A percentile compares a stretch with the other conserved stretches of the same genome.
phyloP scores from a whole-genome alignment of 2,329 filamentous ascomycete genomes.

The Metarhizium rileyi region DNA sequence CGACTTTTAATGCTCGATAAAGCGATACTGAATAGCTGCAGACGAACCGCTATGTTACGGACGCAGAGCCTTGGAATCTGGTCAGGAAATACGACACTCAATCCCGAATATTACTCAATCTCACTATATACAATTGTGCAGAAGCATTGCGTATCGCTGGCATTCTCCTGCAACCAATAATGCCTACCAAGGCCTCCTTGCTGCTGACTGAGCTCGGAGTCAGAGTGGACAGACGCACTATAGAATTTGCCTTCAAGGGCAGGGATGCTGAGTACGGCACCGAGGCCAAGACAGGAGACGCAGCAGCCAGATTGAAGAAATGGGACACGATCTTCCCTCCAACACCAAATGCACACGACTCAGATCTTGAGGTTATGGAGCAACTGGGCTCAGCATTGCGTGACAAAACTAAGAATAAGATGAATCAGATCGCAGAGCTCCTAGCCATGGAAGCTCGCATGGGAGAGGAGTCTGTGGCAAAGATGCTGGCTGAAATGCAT shows the following conservation, averaged over 20 bases:
- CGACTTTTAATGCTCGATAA: too few species aligned
- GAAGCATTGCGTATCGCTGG: slow-evolving; percentile 72
- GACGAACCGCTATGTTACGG: slow-evolving; percentile 42
- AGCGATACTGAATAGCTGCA: slow-evolving; percentile 13
- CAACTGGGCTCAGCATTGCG: slow-evolving; percentile 9
- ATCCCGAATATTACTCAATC: slow-evolving; percentile 36
- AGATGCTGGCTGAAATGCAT: slow-evolving; percentile 12
- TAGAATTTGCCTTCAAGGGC: slow-evolving; percentile 52
- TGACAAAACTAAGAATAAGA: slow-evolving; percentile 15
- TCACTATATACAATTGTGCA: slow-evolving; percentile 57
- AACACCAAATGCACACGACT: slow-evolving; percentile 15
- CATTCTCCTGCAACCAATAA: slow-evolving; percentile 84
- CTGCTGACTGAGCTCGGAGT: slow-evolving; percentile 76
- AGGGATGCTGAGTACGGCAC: slow-evolving; percentile 62
- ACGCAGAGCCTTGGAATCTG: slow-evolving; percentile 58
- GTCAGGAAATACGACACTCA: slow-evolving; percentile 26
- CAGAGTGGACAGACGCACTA: slow-evolving; percentile 45
- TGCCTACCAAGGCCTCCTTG: slow-evolving; percentile 65
- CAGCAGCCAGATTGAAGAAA: slow-evolving; percentile 23
- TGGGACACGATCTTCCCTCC: slow-evolving; percentile 44
- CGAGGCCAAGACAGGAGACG: slow-evolving; percentile 13
- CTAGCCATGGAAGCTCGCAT: slow-evolving; percentile 21
- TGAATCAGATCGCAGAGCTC: slow-evolving; percentile 17
- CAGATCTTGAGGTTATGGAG: slow-evolving; percentile 14
- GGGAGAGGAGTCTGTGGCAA: slow-evolving; percentile 14